These are phyloP conservation scores for Protomyces inundatus DNA, from an alignment of 1,139 yeast genomes.

Conservation along the genomic window DNA sequence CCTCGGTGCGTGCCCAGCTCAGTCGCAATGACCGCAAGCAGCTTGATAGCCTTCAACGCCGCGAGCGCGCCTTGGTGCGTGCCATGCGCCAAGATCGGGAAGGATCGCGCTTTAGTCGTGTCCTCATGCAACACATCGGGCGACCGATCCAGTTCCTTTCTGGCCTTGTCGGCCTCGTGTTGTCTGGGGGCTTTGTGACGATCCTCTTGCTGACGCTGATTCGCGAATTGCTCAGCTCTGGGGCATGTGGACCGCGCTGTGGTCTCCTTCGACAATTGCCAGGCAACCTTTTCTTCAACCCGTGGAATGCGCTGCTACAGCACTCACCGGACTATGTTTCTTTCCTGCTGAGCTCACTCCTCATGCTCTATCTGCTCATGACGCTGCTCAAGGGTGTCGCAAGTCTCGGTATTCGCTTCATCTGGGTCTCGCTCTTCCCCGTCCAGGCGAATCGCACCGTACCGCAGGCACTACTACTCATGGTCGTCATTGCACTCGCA, in stretches of 20 bases:
- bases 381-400: conserved; percentile 32
- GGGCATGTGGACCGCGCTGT: conserved; percentile 30
- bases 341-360: conserved; percentile 29
- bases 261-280: conserved; percentile 26
- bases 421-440: conserved; percentile 32
- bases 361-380: conserved; percentile 31
- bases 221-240: not conserved
- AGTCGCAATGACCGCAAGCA: conserved; percentile 32
- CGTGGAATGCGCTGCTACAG: not conserved
- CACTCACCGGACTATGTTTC: not conserved
- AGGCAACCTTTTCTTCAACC: conserved; percentile 7
- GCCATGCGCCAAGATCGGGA: conserved; percentile 30
- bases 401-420: conserved; percentile 32
- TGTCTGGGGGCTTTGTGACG: conserved; percentile 28
- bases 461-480: conserved; percentile 33
- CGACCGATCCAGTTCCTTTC: conserved; percentile 29
- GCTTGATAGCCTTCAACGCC: conserved; percentile 33
- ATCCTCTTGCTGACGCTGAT: conserved; percentile 29
- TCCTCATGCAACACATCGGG: conserved; percentile 28
- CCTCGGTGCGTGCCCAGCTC: conserved; percentile 28
- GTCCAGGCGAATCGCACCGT: conserved; percentile 31
- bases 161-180: conserved; percentile 29
- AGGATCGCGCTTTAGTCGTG: conserved; percentile 3
- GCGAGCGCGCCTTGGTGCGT: conserved; percentile 33
- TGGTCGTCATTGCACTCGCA: conserved; percentile 31